Percentiles rank a stretch among this genome's conserved stretches.
Conservation (phyloP, 2,329 filamentous ascomycete species). For the Leptographium flavum region DNA sequence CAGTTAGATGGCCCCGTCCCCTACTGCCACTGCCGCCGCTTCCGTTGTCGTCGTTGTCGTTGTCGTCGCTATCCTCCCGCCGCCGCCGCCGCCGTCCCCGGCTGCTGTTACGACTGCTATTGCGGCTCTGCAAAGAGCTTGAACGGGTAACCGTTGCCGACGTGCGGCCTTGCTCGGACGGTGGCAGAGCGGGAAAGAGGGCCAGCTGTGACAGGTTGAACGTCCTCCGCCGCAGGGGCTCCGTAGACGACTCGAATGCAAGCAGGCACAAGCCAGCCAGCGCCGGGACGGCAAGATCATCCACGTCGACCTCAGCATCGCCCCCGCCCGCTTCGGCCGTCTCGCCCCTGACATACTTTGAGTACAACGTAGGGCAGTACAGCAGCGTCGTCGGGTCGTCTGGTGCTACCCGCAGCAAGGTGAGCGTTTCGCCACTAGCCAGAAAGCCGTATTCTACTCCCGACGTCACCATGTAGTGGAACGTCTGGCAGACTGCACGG, state of each 20-base stretch:
- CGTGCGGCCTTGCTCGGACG: background rate
- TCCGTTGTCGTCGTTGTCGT: background rate
- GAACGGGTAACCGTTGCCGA: background rate
- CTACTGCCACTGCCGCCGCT: background rate
- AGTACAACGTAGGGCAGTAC: background rate
- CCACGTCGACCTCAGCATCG: background rate
- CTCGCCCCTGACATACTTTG: background rate
- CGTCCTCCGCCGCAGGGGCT: background rate
- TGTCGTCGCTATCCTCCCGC: background rate
- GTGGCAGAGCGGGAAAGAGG: background rate
- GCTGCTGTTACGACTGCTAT: background rate
- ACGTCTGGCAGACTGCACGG: background rate
- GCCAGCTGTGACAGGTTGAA: slow-evolving; percentile 1
- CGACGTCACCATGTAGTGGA: slow-evolving; percentile 2
- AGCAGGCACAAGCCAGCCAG: slow-evolving; percentile 1
- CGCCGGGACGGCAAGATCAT: background rate
- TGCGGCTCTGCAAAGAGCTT: background rate
- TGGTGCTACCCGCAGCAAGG: background rate
- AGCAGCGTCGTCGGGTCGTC: slow-evolving; percentile 1
- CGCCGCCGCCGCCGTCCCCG: background rate
- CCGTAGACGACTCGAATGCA: slow-evolving; percentile 1
- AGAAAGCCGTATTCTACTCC: slow-evolving; percentile 1
- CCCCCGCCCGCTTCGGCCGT: background rate
- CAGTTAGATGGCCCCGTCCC: background rate
- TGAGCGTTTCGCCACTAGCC: slow-evolving; percentile 1